Percentiles rank a stretch among this genome's conserved stretches.
Conservation (phyloP, 2,329 filamentous ascomycete genomes). For the Thielaviopsis cerberus region DNA sequence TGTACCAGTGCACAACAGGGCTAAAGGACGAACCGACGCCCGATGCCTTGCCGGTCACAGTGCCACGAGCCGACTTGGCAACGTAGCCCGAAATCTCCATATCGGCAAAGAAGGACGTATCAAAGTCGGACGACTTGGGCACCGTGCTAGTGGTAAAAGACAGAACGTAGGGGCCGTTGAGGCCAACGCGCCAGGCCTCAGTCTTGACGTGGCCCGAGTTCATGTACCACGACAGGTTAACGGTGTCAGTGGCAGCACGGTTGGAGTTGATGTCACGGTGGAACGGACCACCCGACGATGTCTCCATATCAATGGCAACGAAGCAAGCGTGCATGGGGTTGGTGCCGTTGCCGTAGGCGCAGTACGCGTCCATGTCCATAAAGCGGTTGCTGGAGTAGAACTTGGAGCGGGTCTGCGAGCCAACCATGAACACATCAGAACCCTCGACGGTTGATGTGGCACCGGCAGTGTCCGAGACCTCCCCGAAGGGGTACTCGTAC, state of each 20-base stretch:
- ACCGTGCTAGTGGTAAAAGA: slow-evolving; percentile 39
- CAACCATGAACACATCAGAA: slow-evolving; percentile 38
- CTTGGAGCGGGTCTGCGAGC: slow-evolving; percentile 46
- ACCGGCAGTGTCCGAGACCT: slow-evolving; percentile 35
- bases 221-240: slow-evolving; percentile 48
- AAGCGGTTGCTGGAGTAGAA: slow-evolving; percentile 53
- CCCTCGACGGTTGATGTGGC: slow-evolving; percentile 36
- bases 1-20: slow-evolving; percentile 48
- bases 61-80: slow-evolving; percentile 34
- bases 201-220: slow-evolving; percentile 47
- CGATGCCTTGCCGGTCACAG: slow-evolving; percentile 40
- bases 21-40: slow-evolving; percentile 33
- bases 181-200: slow-evolving; percentile 40
- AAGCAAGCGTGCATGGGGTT: slow-evolving; percentile 40
- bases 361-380: slow-evolving; percentile 48
- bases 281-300: slow-evolving; percentile 48
- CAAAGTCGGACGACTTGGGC: slow-evolving; percentile 27
- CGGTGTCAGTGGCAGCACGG: slow-evolving; percentile 34
- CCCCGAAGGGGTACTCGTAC: slow-evolving; percentile 33
- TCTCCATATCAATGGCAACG: slow-evolving; percentile 37
- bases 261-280: slow-evolving; percentile 47
- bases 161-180: slow-evolving; percentile 48
- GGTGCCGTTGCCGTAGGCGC: slow-evolving; percentile 31
- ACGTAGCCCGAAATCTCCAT: slow-evolving; percentile 41
- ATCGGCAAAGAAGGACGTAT: slow-evolving; percentile 40